Conservation (phyloP, 140 eudicot genomes). For the Erigeron philadelphicus region DNA sequence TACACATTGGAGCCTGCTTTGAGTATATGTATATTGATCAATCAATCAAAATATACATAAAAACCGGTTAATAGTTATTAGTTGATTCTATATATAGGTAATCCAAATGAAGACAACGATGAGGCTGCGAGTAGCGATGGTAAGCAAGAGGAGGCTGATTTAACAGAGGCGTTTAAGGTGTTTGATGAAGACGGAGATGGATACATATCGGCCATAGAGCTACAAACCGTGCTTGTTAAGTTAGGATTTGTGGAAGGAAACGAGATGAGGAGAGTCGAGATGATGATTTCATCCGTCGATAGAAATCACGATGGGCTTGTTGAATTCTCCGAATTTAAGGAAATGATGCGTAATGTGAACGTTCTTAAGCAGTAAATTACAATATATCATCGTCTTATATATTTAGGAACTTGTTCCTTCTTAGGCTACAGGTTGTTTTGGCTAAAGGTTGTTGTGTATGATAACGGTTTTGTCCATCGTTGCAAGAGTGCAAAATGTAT, state of each 20-base stretch:
- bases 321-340: slow-evolving; percentile 74
- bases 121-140: neutral
- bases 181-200: slow-evolving; percentile 90
- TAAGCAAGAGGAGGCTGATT: slow-evolving; percentile 50
- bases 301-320: slow-evolving; percentile 66
- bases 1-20: too few relatives aligned
- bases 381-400: neutral
- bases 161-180: slow-evolving; percentile 75
- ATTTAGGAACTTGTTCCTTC: neutral
- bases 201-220: slow-evolving; percentile 63
- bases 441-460: too few relatives aligned
- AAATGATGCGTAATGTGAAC: slow-evolving; percentile 71
- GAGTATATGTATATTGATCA: too few relatives aligned
- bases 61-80: neutral
- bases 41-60: too few relatives aligned
- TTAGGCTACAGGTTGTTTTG: neutral
- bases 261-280: slow-evolving; percentile 62
- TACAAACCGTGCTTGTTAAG: slow-evolving; percentile 61
- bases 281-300: slow-evolving; percentile 75
- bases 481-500: too few relatives aligned
- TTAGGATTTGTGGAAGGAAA: slow-evolving; percentile 60
- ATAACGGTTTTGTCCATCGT: too few relatives aligned
- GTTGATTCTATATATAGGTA: neutral
- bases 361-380: slow-evolving; percentile 17
- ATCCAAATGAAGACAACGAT: neutral